Percentiles rank a stretch among this genome's conserved stretches.
Conservation (phyloP, 140 eudicot genomes). For the Anethum foeniculum region DNA sequence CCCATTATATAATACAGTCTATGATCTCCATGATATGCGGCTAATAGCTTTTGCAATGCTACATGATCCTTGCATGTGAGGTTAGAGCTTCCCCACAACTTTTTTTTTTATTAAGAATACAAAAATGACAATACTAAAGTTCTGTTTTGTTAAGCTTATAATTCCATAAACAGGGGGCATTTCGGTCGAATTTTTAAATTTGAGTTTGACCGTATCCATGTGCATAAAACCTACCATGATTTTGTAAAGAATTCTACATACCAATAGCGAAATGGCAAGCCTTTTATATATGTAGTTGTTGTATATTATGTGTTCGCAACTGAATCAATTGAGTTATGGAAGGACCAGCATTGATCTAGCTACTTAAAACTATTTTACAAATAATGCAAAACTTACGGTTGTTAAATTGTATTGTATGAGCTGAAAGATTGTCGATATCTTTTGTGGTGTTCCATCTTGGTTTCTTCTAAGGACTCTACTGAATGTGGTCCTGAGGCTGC, state of each 20-base stretch:
- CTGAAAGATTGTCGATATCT: background rate
- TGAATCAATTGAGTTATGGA: too few relatives aligned
- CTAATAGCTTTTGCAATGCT: constrained; percentile 4
- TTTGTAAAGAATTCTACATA: background rate
- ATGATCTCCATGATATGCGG: constrained; percentile 11
- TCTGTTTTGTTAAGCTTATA: background rate
- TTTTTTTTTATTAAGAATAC: background rate
- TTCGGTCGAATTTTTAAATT: background rate
- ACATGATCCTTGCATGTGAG: constrained; percentile 13
- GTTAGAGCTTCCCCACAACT: background rate
- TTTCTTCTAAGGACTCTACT: background rate
- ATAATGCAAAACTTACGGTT: background rate
- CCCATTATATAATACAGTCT: background rate
- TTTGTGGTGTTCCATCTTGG: background rate
- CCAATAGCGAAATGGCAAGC: too few relatives aligned
- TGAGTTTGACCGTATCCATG: background rate
- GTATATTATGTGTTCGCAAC: too few relatives aligned
- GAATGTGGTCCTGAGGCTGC: background rate
- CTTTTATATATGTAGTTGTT: background rate
- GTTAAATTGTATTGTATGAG: background rate
- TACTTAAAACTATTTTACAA: background rate
- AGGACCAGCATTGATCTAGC: background rate
- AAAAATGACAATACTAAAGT: background rate
- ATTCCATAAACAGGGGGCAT: background rate
- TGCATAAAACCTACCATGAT: constrained; percentile 3